These are phyloP conservation scores for Microsporum canis DNA, from an alignment of 2,329 filamentous ascomycete genomes.

Conservation along the genomic window DNA sequence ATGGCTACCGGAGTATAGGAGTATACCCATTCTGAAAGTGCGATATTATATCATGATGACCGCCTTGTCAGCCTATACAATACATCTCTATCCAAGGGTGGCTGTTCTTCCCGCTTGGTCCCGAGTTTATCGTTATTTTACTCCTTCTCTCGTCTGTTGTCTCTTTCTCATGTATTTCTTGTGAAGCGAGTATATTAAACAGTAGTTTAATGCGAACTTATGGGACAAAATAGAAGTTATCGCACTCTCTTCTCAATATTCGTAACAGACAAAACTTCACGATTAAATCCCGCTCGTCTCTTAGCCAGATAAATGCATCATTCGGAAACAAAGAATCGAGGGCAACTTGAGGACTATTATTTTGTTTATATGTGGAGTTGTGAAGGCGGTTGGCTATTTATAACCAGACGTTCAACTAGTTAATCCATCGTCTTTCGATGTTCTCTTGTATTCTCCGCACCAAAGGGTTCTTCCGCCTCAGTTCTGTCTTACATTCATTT, in stretches of 20 bases:
- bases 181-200: not conserved
- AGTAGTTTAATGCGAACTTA: not conserved
- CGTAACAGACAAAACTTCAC: not conserved
- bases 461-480: not conserved
- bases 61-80: not conserved
- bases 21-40: not conserved
- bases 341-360: not conserved
- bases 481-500: not conserved
- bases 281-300: not conserved
- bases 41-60: slow-evolving; percentile 1
- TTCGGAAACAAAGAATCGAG: not conserved
- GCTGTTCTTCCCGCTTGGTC: not conserved
- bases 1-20: not conserved
- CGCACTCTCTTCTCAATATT: not conserved
- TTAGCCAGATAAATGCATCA: not conserved
- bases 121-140: not conserved
- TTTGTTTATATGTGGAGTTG: not conserved
- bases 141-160: not conserved
- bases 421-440: not conserved
- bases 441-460: not conserved
- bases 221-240: not conserved
- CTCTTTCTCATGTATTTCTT: not conserved
- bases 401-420: not conserved
- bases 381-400: not conserved
- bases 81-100: not conserved